Base-by-base conservation (phyloP, 352 stramenopile genomes). In the Hyaloperonospora brassicae region DNA sequence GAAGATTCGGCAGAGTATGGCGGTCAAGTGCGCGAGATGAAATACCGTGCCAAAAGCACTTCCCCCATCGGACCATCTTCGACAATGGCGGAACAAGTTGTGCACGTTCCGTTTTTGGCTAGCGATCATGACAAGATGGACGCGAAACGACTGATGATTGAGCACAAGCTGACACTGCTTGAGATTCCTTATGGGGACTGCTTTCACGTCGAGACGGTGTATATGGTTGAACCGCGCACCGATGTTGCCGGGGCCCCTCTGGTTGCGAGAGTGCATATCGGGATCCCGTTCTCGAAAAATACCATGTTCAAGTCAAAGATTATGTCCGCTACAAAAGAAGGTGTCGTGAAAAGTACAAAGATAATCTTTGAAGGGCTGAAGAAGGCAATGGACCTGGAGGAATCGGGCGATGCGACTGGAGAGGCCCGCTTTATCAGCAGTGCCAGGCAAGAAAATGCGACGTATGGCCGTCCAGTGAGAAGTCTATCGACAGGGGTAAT, bases 221-320 rank as follows among this genome's bases (percentile, higher is more conserved):
- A 84, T 43, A 70, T 73, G 14, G 73, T 78, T 47, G 73, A 81
- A 11, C 47, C 57, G 2, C 62, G 73, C 10, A 72, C 64, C 9
- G 66, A 71, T 35, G 61, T 62, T 5, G 47, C 68, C 7, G 62
- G 62, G 7, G 57, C 62, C 3, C 54, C 62, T 24, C 48, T 84
- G 21, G 47, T 82, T 25, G 76, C 67, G 1, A 68, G 70, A 24
- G 79, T 87, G n/a, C 88, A 70, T 47, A 66, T 87, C 5, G 78
- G 56, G 31, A 71, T 93, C 42, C 79, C 80, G 44, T 93, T 93
- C 60, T 84, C 73, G 14, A 93, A 90, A 51, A 83, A 72, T 40
- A 90, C 79, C 22, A 87, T 93, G 75, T 93, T 89, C 55, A 86
- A 86, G 65, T 75, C 70, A 3, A 93, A 90, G 64, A 93, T 93